Base-by-base conservation (phyloP, 305 asterid genomes). In the Solanum hybrid region DNA sequence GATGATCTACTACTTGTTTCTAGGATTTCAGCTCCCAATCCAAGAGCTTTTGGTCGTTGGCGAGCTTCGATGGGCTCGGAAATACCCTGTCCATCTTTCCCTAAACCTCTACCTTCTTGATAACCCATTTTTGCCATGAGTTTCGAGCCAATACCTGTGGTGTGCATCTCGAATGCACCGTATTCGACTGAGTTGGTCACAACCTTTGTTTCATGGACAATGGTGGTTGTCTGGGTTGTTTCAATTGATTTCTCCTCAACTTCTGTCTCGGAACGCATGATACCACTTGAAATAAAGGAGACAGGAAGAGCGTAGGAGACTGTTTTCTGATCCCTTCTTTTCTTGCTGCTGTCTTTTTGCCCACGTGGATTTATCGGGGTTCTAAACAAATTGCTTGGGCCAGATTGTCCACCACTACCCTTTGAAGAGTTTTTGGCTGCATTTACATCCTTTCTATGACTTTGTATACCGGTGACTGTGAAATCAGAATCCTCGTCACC, bases 71-170 rank as follows among this genome's bases (percentile, higher is more conserved):
- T 94, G 85, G 99, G 99, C 91, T 90, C 90, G 19, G 97, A 89
- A 90, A 93, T 92, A 6, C 99, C 99, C 92, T 93, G 95, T 66
- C 99, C 98, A 31, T 95, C 98, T 91, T 96, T 97, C 7, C 99
- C 99, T 78, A 96, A 89, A 29, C 99, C 99, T 4, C 88, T 92
- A n/a, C 99, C 99, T 91, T 94, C 97, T 36, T 95, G 92, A 86
- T 91, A 96, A 81, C 99, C 99, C 99, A 96, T 96, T 93, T 95
- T 97, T 75, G 99, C 99, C 98, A 97, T 77, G 98, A 96, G 95
- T 94, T 94, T 97, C 40, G 99, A 97, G 71, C 99, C 99, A 90
- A 97, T 96, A 64, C 99, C 99, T 66, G 98, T 97, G 1, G 99
- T 97, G 93, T 96, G 99, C 95, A 94, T 85, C 93, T 97, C 99